Conservation (phyloP, 2,329 filamentous ascomycete genomes). For the Alternaria alternata region DNA sequence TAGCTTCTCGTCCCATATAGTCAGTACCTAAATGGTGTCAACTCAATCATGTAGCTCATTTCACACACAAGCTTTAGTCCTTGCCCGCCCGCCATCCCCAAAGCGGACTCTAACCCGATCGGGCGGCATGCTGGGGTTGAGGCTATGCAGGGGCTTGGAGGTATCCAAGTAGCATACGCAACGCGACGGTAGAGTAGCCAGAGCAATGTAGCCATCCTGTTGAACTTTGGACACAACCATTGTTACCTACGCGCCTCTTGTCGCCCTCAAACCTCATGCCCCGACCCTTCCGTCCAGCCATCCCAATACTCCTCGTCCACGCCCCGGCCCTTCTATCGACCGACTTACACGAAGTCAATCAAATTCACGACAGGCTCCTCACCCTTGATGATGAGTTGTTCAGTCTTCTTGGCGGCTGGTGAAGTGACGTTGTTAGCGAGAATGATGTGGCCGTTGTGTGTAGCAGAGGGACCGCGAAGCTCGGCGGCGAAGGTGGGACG, state of each 20-base stretch:
- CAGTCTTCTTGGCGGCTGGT: neutral
- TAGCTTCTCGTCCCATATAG: neutral
- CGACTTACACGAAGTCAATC: slow-evolving; percentile 2
- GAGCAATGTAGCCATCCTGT: too few species aligned
- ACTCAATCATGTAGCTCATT: neutral
- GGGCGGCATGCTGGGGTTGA: too few species aligned
- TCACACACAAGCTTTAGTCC: neutral
- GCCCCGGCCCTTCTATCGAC: neutral
- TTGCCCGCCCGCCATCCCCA: neutral
- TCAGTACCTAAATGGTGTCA: neutral
- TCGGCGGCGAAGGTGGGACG: slow-evolving; percentile 17
- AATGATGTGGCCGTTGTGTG: slow-evolving; percentile 20
- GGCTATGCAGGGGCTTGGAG: too few species aligned
- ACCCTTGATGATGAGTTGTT: neutral
- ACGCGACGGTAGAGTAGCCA: too few species aligned
- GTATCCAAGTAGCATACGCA: too few species aligned
- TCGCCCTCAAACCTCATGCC: neutral
- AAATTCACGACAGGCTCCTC: neutral
- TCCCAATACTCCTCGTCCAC: neutral
- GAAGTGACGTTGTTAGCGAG: slow-evolving; percentile 16
- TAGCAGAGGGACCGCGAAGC: slow-evolving; percentile 7
- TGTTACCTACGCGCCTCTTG: too few species aligned
- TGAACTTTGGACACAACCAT: too few species aligned
- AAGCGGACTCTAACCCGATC: too few species aligned
- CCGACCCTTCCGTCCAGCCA: neutral